phyloP scores from a whole-genome alignment of 306 rosid genomes.

The Morella rubra region DNA sequence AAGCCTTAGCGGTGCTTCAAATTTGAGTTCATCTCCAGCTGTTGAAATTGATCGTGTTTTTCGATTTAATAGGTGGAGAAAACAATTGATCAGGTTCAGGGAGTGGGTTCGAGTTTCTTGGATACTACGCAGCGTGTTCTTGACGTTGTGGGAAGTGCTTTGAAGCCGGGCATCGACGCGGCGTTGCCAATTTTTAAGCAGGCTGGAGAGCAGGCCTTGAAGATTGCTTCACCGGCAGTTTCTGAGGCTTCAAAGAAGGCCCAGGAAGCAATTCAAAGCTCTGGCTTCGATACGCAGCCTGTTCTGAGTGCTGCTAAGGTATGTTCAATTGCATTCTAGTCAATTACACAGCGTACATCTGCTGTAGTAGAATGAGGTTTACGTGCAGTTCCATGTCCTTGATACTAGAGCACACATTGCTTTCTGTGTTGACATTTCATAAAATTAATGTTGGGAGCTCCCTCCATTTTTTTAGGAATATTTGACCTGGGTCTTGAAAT shows the following conservation, averaged over 20 bases:
- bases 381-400: background rate
- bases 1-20: background rate
- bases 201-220: constrained; percentile 77
- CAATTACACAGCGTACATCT: background rate
- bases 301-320: constrained; percentile 81
- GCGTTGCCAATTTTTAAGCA: constrained; percentile 67
- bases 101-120: constrained; percentile 56
- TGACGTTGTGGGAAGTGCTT: constrained; percentile 46
- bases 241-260: constrained; percentile 82
- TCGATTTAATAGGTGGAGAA: constrained; percentile 63
- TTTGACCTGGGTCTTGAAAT: background rate
- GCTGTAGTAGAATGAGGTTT: background rate
- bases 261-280: constrained; percentile 67
- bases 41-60: background rate
- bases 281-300: constrained; percentile 72
- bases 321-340: background rate
- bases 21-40: constrained; percentile 19
- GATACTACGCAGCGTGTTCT: constrained; percentile 46
- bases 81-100: constrained; percentile 77
- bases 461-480: background rate
- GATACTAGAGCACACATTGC: background rate
- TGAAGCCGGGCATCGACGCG: constrained; percentile 76
- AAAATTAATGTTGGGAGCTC: background rate
- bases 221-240: constrained; percentile 72
- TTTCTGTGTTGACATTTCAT: background rate